phyloP scores from a whole-genome alignment of 2,329 filamentous ascomycete species.

The Aspergillus neoniger region DNA sequence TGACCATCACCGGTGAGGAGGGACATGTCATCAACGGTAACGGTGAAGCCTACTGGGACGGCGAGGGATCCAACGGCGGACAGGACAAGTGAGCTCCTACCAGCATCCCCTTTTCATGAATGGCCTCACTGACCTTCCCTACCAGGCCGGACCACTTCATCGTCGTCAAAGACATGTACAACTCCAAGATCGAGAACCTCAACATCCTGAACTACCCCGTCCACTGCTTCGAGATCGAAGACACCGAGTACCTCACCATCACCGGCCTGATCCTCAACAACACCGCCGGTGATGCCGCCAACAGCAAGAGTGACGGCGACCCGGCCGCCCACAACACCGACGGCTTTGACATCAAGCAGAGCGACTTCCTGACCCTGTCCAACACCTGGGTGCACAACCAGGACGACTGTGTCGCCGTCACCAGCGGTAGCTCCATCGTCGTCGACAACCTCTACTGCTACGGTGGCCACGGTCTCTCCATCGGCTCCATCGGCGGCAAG shows the following conservation, averaged over 20 bases:
- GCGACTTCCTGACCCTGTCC: constrained; percentile 47
- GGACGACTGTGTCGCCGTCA: constrained; percentile 43
- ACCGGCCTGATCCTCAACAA: constrained; percentile 45
- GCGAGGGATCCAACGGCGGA: constrained; percentile 52
- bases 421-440: constrained; percentile 31
- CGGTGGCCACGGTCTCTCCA: constrained; percentile 37
- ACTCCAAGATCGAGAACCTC: constrained; percentile 41
- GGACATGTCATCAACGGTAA: constrained; percentile 44
- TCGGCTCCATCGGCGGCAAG: constrained; percentile 48
- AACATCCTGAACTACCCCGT: constrained; percentile 46
- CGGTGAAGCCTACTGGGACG: constrained; percentile 49
- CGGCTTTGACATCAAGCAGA: constrained; percentile 53
- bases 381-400: constrained; percentile 48
- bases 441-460: constrained; percentile 39
- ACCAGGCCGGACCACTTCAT: constrained; percentile 43
- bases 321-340: constrained; percentile 51
- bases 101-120: background rate
- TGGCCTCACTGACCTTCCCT: background rate
- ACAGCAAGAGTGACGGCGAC: constrained; percentile 35
- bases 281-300: constrained; percentile 40
- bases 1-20: constrained; percentile 42
- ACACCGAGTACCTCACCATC: constrained; percentile 36
- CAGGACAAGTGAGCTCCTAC: constrained; percentile 16
- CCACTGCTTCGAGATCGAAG: constrained; percentile 43
- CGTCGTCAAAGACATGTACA: constrained; percentile 42